phyloP scores from a whole-genome alignment of 2,329 filamentous ascomycete genomes.

The Trichoderma koningii region DNA sequence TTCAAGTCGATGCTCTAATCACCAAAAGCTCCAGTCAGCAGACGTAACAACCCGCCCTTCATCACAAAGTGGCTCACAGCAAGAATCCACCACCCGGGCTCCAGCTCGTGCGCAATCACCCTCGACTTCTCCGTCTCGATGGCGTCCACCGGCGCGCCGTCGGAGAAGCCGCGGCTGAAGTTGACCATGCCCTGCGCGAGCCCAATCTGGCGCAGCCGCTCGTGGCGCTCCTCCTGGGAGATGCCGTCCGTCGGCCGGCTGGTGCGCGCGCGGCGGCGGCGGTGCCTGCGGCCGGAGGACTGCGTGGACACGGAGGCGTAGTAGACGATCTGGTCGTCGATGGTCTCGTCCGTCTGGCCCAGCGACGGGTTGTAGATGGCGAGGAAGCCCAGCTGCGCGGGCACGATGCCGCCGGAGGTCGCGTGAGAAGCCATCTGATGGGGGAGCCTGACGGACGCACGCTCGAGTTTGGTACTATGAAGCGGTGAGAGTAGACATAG shows the following conservation, averaged over 20 bases:
- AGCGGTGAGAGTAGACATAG: conserved; percentile 1
- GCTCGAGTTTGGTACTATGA: background rate
- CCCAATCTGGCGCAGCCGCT: conserved; percentile 87
- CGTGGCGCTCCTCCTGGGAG: conserved; percentile 71
- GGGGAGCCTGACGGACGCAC: background rate
- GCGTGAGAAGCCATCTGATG: conserved; percentile 31
- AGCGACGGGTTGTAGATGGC: conserved; percentile 93
- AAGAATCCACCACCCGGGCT: conserved; percentile 92
- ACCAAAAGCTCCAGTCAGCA: background rate
- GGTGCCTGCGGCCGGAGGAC: conserved; percentile 42
- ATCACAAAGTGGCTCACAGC: conserved; percentile 61
- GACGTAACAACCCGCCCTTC: too few species aligned
- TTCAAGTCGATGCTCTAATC: conserved; percentile 69
- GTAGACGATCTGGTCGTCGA: conserved; percentile 87
- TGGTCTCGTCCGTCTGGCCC: conserved; percentile 58
- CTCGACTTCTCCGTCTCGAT: conserved; percentile 90
- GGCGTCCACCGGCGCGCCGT: conserved; percentile 72
- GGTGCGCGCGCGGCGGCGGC: conserved; percentile 46
- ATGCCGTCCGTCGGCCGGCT: conserved; percentile 46
- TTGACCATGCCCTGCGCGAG: conserved; percentile 95
- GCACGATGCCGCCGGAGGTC: conserved; percentile 43
- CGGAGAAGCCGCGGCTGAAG: conserved; percentile 86
- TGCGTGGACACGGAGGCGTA: conserved; percentile 68
- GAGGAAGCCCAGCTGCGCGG: conserved; percentile 85
- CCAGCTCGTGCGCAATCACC: conserved; percentile 82